Conservation (phyloP, 2,329 filamentous ascomycete species). For the Diaporthe eres region DNA sequence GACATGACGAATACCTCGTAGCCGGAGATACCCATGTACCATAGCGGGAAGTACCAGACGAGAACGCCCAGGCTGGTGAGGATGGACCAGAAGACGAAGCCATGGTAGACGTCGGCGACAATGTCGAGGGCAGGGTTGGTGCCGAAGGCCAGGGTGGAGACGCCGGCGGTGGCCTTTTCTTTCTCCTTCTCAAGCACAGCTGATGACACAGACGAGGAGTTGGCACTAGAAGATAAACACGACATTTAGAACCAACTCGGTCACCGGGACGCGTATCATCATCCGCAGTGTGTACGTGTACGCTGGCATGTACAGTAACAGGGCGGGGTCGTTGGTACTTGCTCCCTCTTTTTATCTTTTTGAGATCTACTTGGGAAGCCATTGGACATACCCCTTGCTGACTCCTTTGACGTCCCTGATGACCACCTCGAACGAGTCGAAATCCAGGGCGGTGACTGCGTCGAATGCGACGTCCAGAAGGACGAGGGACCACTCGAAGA, state of each 20-base stretch:
- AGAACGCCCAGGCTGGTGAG: conserved; percentile 89
- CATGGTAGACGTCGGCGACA: conserved; percentile 90
- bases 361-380: conserved; percentile 86
- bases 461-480: conserved; percentile 97
- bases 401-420: conserved; percentile 90
- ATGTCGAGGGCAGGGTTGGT: conserved; percentile 84
- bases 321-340: conserved; percentile 32
- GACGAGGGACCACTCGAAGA: conserved; percentile 97
- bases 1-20: conserved; percentile 92
- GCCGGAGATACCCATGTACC: conserved; percentile 99
- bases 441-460: conserved; percentile 93
- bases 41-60: conserved; percentile 98
- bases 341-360: conserved; percentile 19
- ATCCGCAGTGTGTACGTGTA: conserved; percentile 38
- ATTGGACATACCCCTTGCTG: conserved; percentile 98
- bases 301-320: conserved; percentile 39
- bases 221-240: conserved; percentile 58
- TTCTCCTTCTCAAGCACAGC: conserved; percentile 81
- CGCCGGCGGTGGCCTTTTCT: conserved; percentile 77
- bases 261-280: conserved; percentile 22
- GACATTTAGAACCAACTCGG: conserved; percentile 56
- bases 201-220: conserved; percentile 60
- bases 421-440: conserved; percentile 87
- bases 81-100: conserved; percentile 96
- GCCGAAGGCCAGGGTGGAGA: conserved; percentile 80